A percentile compares a stretch with the other conserved stretches of the same genome.
phyloP scores from a whole-genome alignment of 306 rosid species.

The Gillenia trifoliata region DNA sequence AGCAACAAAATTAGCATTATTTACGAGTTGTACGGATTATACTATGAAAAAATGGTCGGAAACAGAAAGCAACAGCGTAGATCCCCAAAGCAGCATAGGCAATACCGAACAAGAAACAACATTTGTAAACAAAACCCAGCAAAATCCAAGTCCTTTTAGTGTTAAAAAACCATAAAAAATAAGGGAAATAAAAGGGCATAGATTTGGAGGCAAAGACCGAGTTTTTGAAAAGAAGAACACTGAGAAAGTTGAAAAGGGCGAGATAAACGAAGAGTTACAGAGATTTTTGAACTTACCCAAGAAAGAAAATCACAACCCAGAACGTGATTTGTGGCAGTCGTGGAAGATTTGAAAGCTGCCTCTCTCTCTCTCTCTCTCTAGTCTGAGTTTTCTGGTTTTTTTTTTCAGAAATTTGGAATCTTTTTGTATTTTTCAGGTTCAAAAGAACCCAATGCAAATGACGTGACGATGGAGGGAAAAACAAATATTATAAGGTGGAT shows the following conservation, averaged over 20 bases:
- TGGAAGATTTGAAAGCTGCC: constrained; percentile 48
- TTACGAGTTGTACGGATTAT: constrained; percentile 9
- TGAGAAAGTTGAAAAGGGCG: constrained; percentile 23
- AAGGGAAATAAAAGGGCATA: constrained; percentile 12
- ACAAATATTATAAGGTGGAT: constrained; percentile 1
- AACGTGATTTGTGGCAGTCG: constrained; percentile 29
- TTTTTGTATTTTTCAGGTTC: constrained; percentile 13
- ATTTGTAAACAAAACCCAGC: constrained; percentile 2
- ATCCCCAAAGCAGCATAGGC: constrained; percentile 25
- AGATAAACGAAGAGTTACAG: constrained; percentile 33
- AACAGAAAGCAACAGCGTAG: constrained; percentile 16
- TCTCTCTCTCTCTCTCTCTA: constrained; percentile 13
- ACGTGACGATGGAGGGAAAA: constrained; percentile 17
- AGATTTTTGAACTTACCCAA: constrained; percentile 42
- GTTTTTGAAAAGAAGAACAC: constrained; percentile 18
- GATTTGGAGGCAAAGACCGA: constrained; percentile 13
- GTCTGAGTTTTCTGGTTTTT: constrained; percentile 17
- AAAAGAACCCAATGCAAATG: constrained; percentile 1
- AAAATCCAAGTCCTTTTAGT: neutral
- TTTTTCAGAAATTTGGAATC: constrained; percentile 25
- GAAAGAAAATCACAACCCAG: constrained; percentile 26
- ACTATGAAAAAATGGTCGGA: constrained; percentile 3
- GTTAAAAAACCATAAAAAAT: constrained; percentile 7
- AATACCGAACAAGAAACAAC: constrained; percentile 11
- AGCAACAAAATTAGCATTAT: neutral